Evolutionary conservation across 768 basidiomycete species (phyloP).

Genomic region (Kwoniella heveanensis): DNA sequence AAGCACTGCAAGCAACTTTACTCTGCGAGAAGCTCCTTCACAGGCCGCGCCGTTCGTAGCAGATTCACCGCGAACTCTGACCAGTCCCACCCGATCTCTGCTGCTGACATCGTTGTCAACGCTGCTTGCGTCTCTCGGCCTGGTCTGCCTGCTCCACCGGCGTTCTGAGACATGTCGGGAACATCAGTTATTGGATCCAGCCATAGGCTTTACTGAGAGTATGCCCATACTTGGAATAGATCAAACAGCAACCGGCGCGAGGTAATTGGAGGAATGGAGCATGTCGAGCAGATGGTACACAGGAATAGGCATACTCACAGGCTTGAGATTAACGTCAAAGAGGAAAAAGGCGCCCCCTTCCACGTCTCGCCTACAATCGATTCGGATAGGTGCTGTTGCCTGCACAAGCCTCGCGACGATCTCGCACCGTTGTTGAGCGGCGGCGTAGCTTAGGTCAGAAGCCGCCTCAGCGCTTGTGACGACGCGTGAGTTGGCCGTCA

Average conservation of each 20-base stretch:
- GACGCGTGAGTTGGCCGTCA: conserved; percentile 44
- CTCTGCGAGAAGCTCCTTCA: conserved; percentile 8
- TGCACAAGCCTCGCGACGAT: conserved; percentile 28
- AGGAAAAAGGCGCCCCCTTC: conserved; percentile 31
- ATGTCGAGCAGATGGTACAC: too few species aligned
- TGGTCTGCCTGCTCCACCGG: conserved; percentile 48
- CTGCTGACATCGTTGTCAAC: conserved; percentile 44
- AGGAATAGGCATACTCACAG: conserved; percentile 41
- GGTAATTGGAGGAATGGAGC: too few species aligned
- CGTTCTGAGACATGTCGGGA: conserved; percentile 38
- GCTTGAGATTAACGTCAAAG: conserved; percentile 54
- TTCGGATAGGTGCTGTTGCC: conserved; percentile 31
- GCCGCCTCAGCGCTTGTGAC: conserved; percentile 27
- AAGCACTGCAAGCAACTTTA: neutral
- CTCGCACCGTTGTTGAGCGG: conserved; percentile 29
- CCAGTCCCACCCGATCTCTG: conserved; percentile 50
- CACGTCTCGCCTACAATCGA: conserved; percentile 36
- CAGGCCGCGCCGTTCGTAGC: conserved; percentile 24
- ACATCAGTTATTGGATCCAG: too few species aligned
- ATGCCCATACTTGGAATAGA: too few species aligned
- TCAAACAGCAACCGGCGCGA: too few species aligned
- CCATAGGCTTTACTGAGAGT: too few species aligned
- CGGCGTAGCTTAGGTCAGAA: conserved; percentile 29
- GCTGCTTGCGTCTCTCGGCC: conserved; percentile 48
- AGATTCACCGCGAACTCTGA: conserved; percentile 31